Evolutionary conservation across 2,329 filamentous ascomycete genomes (phyloP), one percentile per base, ranked within the genome.

Genomic region (Talaromyces sp.): DNA sequence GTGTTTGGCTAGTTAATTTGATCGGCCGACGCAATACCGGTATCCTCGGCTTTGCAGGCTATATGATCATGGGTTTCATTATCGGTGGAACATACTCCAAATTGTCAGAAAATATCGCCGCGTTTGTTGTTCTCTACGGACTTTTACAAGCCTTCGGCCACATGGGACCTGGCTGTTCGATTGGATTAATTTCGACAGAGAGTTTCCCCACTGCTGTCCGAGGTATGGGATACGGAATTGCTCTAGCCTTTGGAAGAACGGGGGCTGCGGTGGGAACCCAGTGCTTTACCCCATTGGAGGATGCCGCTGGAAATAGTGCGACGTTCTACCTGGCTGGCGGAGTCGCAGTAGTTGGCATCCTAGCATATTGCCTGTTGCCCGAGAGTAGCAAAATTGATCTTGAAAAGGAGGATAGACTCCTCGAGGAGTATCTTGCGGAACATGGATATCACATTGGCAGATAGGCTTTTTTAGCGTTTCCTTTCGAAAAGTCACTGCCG

Each of bases 231-330:
- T 71, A 70, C 44, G 67, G 69, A 27, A 51, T 73, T 24, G 63
- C 66, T 2, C 63, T 68, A 11, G 69, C 68, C 1, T 70, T 73
- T 53, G 70, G 70, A 2, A 65, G 66, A 19, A 67, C 69, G 1
- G 70, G 70, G 0, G 70, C 70, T 0, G 69, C 69, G 0, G 62
- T 73, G 0, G 70, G 70, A 1, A 73, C 67, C 17, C 61, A 72
- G 52, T 69, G 62, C 11, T 71, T 73, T 30, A 68, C 64, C 2
- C 70, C 67, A 1, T 48, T 72, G 50, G 63, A 69, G 42, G 58
- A 65, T 4, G 49, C 39, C 1, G 67, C 63, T 2, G 70, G 70
- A 0, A 63, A 63, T 13, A 64, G 54, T n/a, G 58, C 65, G 3
- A 72, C 68, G 0, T 73, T 72, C 35, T 70, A 68, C 55, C 58